Base-by-base conservation (phyloP, 495 filamentous ascomycete species). In the Penicillium alfredii region DNA sequence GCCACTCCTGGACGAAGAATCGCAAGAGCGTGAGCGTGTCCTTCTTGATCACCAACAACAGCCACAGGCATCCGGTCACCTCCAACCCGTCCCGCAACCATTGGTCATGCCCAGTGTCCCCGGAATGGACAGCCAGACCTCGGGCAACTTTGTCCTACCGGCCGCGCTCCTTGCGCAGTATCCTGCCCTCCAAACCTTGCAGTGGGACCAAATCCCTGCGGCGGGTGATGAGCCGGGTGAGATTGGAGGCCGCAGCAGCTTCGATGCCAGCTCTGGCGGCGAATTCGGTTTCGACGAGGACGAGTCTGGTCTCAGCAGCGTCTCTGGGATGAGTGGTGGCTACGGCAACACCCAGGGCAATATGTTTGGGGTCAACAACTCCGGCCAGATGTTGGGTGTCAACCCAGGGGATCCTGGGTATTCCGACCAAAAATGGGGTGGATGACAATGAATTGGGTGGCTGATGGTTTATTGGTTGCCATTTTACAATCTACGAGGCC, bases 161-260 rank as follows among this genome's bases (percentile, higher is more conserved):
- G 86, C 83, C 6, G 92, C 88, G 8, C 62, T 98, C 37, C 68
- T 97, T 13, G 84, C 83, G 10, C 92, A 96, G 49, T 97, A 94
- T 55, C 92, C 92, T 8, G 88, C 84, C 8, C 68, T 98, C 16
- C 88, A 87, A 26, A 80, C 74, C 15, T 69, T 95, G 54, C 84
- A 86, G 44, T 94, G 86, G 87, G 74, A 78, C 17, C 66, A 73
- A 23, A 65, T 82, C 41, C 44, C 63, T 15, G 58, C 60, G 29
- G 48, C 44, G 33, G 45, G 62, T 26, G 74, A 76, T 39, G 82
- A 86, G 20, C 78, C 87, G 3, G 71, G 71, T 31, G 88, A 90
- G 28, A 72, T 88, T 12, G 85, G 81, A 35, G 84, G 87, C 0
- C 73, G 86, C 24, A 88, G 82, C 49, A 92, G 85, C 50, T 96